phyloP scores from a whole-genome alignment of 129 eudicot genomes.

The Flaveria robusta region DNA sequence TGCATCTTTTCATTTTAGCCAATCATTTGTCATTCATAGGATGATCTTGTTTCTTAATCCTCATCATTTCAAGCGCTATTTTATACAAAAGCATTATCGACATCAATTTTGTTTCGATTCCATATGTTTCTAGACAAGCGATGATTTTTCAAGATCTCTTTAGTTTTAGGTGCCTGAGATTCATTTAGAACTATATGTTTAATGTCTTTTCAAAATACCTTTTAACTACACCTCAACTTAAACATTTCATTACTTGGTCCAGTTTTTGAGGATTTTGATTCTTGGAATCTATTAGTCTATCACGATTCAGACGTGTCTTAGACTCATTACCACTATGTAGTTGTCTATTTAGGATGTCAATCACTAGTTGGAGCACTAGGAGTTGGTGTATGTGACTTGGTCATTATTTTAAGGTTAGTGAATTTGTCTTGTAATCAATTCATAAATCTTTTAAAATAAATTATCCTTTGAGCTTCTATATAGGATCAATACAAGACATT shows the following conservation, averaged over 20 bases:
- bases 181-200: too few species aligned
- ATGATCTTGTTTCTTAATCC: too few species aligned
- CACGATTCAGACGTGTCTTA: neutral
- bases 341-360: too few species aligned
- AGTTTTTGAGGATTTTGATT: neutral
- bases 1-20: too few species aligned
- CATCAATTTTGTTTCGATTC: neutral
- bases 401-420: neutral
- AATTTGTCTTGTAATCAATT: too few species aligned
- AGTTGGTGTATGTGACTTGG: neutral
- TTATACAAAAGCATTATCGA: neutral
- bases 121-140: neutral
- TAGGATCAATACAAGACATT: too few species aligned
- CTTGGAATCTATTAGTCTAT: neutral
- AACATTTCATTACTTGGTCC: neutral
- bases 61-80: neutral
- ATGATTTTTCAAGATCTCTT: too few species aligned
- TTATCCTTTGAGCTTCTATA: neutral
- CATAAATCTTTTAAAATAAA: too few species aligned
- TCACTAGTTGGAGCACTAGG: neutral
- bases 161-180: too few species aligned
- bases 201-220: too few species aligned
- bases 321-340: too few species aligned
- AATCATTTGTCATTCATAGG: too few species aligned
- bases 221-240: neutral